Conservation (phyloP, 495 filamentous ascomycete genomes). For the Lophiotrema nucula region DNA sequence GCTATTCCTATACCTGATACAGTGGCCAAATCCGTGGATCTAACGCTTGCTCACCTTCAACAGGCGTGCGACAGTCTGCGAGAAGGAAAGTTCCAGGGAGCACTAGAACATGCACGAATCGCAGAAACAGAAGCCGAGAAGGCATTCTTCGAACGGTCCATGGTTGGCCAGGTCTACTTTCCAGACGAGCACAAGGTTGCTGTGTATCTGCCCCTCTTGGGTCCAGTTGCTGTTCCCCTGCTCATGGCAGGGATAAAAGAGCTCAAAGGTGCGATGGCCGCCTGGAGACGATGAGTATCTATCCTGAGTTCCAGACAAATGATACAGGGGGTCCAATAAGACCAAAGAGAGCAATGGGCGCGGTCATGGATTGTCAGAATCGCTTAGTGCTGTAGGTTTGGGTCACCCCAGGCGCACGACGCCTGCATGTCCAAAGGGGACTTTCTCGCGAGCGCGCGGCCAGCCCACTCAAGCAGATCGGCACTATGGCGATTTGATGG, state of each 20-base stretch:
- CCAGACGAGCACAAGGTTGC: constrained; percentile 99
- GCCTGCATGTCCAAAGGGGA: too few species aligned
- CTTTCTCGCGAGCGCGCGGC: too few species aligned
- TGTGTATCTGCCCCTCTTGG: constrained; percentile 87
- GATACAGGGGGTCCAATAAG: too few species aligned
- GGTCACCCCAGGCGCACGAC: too few species aligned
- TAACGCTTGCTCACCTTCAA: constrained; percentile 72
- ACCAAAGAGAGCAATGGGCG: too few species aligned
- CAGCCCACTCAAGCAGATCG: too few species aligned
- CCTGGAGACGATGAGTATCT: constrained; percentile 22
- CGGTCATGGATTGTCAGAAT: too few species aligned
- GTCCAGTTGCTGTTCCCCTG: constrained; percentile 88
- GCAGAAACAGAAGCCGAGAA: constrained; percentile 88
- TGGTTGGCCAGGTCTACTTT: constrained; percentile 98
- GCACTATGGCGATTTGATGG: too few species aligned
- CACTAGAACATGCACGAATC: constrained; percentile 73
- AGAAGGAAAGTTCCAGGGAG: constrained; percentile 61
- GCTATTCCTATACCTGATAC: constrained; percentile 86
- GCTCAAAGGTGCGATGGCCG: constrained; percentile 52
- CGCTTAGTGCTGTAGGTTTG: too few species aligned
- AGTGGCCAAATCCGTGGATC: constrained; percentile 80
- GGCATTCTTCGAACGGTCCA: constrained; percentile 97
- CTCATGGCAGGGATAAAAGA: constrained; percentile 81
- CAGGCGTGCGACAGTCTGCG: constrained; percentile 72
- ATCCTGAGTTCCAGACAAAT: too few species aligned